Percentiles rank a stretch among this genome's conserved stretches.
Conservation (phyloP, 2,329 filamentous ascomycete species). For the Bipolaris victoriae region DNA sequence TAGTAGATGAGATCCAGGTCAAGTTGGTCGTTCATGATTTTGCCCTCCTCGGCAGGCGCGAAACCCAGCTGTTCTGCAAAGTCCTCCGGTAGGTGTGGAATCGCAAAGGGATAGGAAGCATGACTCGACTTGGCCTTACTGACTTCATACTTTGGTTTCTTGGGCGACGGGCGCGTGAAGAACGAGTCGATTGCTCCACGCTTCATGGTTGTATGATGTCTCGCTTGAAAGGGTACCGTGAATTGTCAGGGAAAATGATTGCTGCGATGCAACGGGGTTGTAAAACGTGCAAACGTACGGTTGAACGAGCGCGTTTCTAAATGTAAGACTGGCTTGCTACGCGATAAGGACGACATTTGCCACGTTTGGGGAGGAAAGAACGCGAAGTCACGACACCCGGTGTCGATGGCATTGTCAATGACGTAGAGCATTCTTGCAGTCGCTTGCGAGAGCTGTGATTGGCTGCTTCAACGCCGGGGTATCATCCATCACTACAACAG, state of each 20-base stretch:
- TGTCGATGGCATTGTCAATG: neutral
- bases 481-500: neutral
- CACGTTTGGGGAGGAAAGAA: neutral
- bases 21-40: slow-evolving; percentile 67
- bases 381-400: neutral
- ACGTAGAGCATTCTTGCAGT: neutral
- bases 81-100: slow-evolving; percentile 55
- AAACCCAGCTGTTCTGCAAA: slow-evolving; percentile 52
- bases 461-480: neutral
- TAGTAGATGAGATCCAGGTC: slow-evolving; percentile 78
- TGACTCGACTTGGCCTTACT: slow-evolving; percentile 50
- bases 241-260: neutral
- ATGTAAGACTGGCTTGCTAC: neutral
- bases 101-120: slow-evolving; percentile 59
- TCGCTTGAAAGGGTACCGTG: neutral
- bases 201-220: slow-evolving; percentile 29
- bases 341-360: neutral
- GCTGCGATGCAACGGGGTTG: neutral
- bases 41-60: slow-evolving; percentile 60
- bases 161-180: slow-evolving; percentile 60
- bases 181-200: slow-evolving; percentile 74
- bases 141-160: slow-evolving; percentile 49
- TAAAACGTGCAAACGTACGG: neutral
- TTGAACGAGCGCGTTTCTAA: neutral
- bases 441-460: neutral